Conservation (phyloP, 1,139 yeast genomes). For the Candida sanyaensis region DNA sequence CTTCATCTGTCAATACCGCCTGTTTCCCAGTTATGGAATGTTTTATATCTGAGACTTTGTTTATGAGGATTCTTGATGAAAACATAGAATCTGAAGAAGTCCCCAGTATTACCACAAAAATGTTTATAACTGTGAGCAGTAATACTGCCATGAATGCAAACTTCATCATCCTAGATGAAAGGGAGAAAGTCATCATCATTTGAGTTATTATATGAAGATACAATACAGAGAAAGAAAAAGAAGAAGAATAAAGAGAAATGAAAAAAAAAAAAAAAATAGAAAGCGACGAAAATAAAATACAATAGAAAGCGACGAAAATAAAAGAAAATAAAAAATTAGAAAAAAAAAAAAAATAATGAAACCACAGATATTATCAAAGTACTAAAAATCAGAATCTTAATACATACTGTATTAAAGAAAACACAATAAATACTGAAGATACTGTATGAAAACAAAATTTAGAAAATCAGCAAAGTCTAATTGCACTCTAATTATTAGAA, state of each 20-base stretch:
- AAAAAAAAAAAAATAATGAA: too few species aligned
- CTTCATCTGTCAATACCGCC: conserved; percentile 4
- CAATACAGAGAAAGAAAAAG: background rate
- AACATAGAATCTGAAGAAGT: conserved; percentile 1
- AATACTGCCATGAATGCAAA: conserved; percentile 6
- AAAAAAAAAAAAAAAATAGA: background rate
- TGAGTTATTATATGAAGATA: background rate
- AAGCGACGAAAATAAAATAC: too few species aligned
- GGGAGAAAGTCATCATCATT: conserved; percentile 1
- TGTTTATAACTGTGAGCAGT: conserved; percentile 8
- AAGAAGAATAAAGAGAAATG: too few species aligned
- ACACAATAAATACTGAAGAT: too few species aligned
- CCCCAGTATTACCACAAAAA: conserved; percentile 9
- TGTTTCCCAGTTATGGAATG: background rate
- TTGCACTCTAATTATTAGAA: too few species aligned
- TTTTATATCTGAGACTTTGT: conserved; percentile 7
- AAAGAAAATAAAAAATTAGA: too few species aligned
- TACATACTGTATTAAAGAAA: too few species aligned
- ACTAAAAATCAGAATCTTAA: too few species aligned
- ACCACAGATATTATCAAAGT: too few species aligned
- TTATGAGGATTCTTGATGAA: conserved; percentile 3
- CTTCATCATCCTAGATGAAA: background rate
- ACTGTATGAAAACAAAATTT: too few species aligned
- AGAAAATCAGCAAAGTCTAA: too few species aligned
- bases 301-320: too few species aligned